Evolutionary conservation across 352 stramenopile species (phyloP).

Genomic region (Pythium rishiriense): DNA sequence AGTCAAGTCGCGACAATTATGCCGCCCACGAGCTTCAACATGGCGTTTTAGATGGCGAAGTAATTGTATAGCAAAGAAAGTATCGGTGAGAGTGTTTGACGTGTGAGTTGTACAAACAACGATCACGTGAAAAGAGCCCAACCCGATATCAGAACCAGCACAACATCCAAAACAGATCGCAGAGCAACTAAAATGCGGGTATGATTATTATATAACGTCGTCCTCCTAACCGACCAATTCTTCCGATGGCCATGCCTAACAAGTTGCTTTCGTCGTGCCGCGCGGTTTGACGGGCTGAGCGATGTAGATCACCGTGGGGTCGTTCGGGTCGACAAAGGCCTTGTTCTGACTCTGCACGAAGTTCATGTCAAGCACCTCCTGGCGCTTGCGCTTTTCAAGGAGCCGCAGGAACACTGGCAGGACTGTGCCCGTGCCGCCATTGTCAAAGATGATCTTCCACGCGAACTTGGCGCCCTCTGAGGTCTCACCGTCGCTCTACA

Average conservation of each 20-base stretch:
- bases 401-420: conserved; percentile 81
- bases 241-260: background rate
- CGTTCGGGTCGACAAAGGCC: conserved; percentile 85
- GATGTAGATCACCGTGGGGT: conserved; percentile 85
- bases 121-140: background rate
- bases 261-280: conserved; percentile 14
- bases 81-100: conserved; percentile 5
- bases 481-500: conserved; percentile 32
- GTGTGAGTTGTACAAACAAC: background rate
- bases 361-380: conserved; percentile 67
- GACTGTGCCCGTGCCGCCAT: conserved; percentile 80
- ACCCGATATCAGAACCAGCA: background rate
- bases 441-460: conserved; percentile 87
- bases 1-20: conserved; percentile 77
- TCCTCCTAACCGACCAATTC: conserved; percentile 8
- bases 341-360: conserved; percentile 84
- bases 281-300: conserved; percentile 55
- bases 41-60: conserved; percentile 63
- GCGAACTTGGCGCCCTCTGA: conserved; percentile 37
- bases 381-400: conserved; percentile 79
- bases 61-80: conserved; percentile 12
- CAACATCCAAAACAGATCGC: conserved; percentile 3
- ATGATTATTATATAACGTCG: conserved; percentile 36
- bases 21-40: conserved; percentile 74
- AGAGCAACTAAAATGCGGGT: conserved; percentile 19